Conservation (phyloP, 805 yeast species). For the Hemisphaericaspora nanyangensis region DNA sequence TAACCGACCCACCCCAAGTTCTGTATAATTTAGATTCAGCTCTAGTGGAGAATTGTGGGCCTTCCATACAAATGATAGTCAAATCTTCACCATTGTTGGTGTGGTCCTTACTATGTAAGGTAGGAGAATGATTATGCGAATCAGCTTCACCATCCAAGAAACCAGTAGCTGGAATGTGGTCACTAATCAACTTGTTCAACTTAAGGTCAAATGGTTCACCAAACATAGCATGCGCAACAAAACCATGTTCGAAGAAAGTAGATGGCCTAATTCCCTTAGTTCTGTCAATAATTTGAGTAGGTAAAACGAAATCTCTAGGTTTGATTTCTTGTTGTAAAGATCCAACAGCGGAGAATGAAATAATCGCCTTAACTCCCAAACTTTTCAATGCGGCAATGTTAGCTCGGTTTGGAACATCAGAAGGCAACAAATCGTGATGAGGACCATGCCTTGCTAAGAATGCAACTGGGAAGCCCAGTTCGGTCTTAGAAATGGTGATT, state of each 20-base stretch:
- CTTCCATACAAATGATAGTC: conserved; percentile 95
- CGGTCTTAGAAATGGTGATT: conserved; percentile 81
- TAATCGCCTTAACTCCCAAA: conserved; percentile 79
- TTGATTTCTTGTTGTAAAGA: conserved; percentile 83
- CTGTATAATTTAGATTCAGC: conserved; percentile 89
- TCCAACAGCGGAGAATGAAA: conserved; percentile 96
- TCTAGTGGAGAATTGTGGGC: conserved; percentile 95
- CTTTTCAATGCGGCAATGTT: conserved; percentile 93
- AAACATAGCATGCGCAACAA: conserved; percentile 95
- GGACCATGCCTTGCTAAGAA: conserved; percentile 93
- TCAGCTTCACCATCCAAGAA: conserved; percentile 51
- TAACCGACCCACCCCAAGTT: conserved; percentile 89
- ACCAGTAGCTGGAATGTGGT: conserved; percentile 40
- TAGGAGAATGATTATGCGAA: conserved; percentile 33
- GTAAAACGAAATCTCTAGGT: conserved; percentile 96
- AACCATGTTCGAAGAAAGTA: conserved; percentile 85
- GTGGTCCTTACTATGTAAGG: conserved; percentile 58
- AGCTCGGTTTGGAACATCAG: conserved; percentile 90
- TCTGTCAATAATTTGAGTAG: conserved; percentile 93
- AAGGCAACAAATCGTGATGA: conserved; percentile 84
- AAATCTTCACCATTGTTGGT: conserved; percentile 66
- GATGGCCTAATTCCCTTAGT: conserved; percentile 92
- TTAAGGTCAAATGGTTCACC: conserved; percentile 92
- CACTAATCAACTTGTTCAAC: conserved; percentile 62
- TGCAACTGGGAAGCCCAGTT: conserved; percentile 78